Conservation (phyloP, 2,329 filamentous ascomycete genomes). For the Aspergillus oerlinghausenensis region DNA sequence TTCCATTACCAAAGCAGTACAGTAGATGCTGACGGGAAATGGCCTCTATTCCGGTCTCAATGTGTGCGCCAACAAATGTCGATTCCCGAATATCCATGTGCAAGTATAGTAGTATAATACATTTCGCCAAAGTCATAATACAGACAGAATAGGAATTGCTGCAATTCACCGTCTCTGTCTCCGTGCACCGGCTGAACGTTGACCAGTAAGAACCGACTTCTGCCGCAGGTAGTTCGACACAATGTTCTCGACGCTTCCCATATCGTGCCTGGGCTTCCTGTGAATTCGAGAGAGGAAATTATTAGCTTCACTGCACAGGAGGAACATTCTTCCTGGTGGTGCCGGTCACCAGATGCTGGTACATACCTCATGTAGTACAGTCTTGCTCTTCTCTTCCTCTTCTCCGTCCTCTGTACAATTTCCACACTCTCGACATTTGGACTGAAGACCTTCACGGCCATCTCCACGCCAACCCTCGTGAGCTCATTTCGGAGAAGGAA, state of each 20-base stretch:
- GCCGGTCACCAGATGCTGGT: not conserved
- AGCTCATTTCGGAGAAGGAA: conserved; percentile 82
- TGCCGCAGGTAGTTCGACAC: conserved; percentile 62
- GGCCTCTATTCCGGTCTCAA: conserved; percentile 1
- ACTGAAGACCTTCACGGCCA: conserved; percentile 95
- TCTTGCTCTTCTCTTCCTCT: conserved; percentile 79
- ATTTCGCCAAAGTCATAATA: conserved; percentile 19
- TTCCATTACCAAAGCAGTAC: not conserved
- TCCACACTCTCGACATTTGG: conserved; percentile 88
- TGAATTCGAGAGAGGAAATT: conserved; percentile 4
- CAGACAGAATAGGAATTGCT: conserved; percentile 1
- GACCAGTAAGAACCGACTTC: conserved; percentile 43
- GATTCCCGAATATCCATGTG: conserved; percentile 15
- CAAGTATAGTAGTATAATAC: conserved; percentile 32
- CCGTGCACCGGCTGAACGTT: conserved; percentile 8
- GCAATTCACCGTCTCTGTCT: conserved; percentile 18
- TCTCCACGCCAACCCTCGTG: conserved; percentile 83
- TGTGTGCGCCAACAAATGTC: not conserved
- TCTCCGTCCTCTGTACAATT: conserved; percentile 79
- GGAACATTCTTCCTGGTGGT: not conserved
- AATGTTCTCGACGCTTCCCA: conserved; percentile 77
- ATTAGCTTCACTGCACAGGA: conserved; percentile 5
- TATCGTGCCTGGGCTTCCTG: conserved; percentile 74
- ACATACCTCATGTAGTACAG: conserved; percentile 79
- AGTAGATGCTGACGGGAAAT: conserved; percentile 1